Evolutionary conservation across 31 red algal species (phyloP), one percentile per base, ranked within the genome.

Genomic region (Porphyra umbilicalis): DNA sequence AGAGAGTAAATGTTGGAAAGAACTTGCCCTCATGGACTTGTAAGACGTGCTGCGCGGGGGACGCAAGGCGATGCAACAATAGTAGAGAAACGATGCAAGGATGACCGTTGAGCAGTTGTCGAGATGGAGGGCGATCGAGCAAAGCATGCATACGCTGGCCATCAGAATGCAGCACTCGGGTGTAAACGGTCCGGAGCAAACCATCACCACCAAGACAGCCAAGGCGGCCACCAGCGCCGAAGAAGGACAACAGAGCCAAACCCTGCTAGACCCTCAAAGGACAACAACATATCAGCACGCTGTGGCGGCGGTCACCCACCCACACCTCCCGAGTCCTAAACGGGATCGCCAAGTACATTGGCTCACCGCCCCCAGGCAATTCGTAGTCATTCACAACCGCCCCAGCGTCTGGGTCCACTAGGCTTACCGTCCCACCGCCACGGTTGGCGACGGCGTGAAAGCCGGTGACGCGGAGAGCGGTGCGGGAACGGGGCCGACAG

Each of bases 241-340:
- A 29, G 8, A 16, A 8, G 57, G 57, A n/a, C 25, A 29, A 6
- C 2, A 0, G 8, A 46, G 8, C 13, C 13, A 46, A 46, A 46
- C 1, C 42, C 2, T 16, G 14, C 42, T 1, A 46, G 10, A 1
- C 8, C 14, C 42, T 46, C 8, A 46, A n/a, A n/a, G n/a, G n/a
- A n/a, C n/a, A n/a, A n/a, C 80, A 79, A 74, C 57, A 75, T 35
- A 86, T 77, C 18, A 86, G 46, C 79, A 35, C 31, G 78, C 38
- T 81, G 77, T 86, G 80, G 33, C 15, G 13, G 33, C 85, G 85
- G 44, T 86, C 85, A 20, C 85, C 85, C 33, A 86, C 85, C 85
- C 85, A 86, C 77, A 81, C 34, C 85, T 86, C 85, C 35, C 78
- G 75, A 1, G 46, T 80, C 6, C 75, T 32, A 34, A 67, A 79